Evolutionary conservation across 106 monocot genomes (phyloP).

Genomic region (Chionographis japonica): DNA sequence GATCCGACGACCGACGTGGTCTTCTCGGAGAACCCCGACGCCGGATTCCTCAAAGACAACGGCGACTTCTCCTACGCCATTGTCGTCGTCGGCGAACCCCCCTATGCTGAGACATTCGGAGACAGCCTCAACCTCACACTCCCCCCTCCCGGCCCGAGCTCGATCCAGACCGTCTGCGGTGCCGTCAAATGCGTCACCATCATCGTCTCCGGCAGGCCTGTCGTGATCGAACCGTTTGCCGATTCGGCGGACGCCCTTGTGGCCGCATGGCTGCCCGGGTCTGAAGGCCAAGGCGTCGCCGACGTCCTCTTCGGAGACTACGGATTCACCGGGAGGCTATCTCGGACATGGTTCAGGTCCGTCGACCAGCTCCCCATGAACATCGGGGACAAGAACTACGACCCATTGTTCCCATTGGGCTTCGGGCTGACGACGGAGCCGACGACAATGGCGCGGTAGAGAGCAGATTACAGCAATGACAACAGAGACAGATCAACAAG

Average conservation of each 20-base stretch:
- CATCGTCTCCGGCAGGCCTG: conserved; percentile 24
- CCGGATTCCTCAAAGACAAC: conserved; percentile 12
- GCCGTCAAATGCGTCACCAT: conserved; percentile 10
- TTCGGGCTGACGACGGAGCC: conserved; percentile 29
- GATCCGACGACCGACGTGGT: conserved; percentile 23
- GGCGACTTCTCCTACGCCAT: conserved; percentile 30
- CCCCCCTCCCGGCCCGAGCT: conserved; percentile 1
- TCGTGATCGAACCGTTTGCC: conserved; percentile 23
- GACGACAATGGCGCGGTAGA: background rate
- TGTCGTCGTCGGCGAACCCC: conserved; percentile 43
- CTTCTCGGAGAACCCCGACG: conserved; percentile 31
- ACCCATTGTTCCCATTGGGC: conserved; percentile 38
- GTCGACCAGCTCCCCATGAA: conserved; percentile 52
- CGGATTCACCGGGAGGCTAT: conserved; percentile 34
- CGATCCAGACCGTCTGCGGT: conserved; percentile 8
- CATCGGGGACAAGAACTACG: conserved; percentile 29
- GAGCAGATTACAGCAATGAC: too few relatives aligned
- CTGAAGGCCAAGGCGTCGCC: conserved; percentile 29
- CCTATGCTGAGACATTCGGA: conserved; percentile 35
- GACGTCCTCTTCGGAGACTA: conserved; percentile 40
- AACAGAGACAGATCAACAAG: too few relatives aligned
- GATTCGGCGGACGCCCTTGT: conserved; percentile 23
- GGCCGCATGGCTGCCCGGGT: conserved; percentile 39
- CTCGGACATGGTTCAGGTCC: conserved; percentile 34
- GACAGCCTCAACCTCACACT: conserved; percentile 25